Evolutionary conservation across 148 eudicot genomes (phyloP).

Genomic region (Rhododendron griersonianum): DNA sequence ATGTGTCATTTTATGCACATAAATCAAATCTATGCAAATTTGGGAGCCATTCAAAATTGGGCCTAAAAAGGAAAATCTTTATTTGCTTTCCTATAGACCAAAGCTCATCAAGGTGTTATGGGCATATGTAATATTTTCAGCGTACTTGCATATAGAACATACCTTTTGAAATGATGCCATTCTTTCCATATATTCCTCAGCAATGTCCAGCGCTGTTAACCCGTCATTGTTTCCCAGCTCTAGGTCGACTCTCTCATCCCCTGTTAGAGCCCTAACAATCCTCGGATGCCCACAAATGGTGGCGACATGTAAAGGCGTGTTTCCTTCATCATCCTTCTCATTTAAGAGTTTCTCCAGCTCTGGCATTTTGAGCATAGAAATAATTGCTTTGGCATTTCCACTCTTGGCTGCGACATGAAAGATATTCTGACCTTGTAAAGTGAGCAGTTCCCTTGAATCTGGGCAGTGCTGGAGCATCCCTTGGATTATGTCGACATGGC

Average conservation of each 20-base stretch:
- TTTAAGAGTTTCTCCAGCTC: conserved; percentile 17
- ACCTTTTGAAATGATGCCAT: conserved; percentile 21
- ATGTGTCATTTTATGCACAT: neutral
- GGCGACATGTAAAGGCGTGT: conserved; percentile 31
- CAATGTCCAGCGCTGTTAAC: conserved; percentile 29
- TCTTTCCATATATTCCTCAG: conserved; percentile 22
- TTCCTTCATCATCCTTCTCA: conserved; percentile 27
- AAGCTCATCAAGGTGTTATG: neutral
- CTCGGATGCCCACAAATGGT: conserved; percentile 16
- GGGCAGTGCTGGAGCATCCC: conserved; percentile 19
- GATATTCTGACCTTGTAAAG: conserved; percentile 16
- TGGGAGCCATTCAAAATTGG: neutral
- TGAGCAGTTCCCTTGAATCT: conserved; percentile 25
- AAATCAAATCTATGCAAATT: neutral
- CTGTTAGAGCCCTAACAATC: conserved; percentile 11
- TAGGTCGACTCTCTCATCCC: conserved; percentile 16
- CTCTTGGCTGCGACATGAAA: conserved; percentile 23
- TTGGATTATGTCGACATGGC: conserved; percentile 12
- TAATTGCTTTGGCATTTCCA: conserved; percentile 8
- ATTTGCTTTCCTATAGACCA: neutral
- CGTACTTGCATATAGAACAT: neutral
- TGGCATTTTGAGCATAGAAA: conserved; percentile 12
- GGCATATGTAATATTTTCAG: neutral
- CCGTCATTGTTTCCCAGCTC: conserved; percentile 14
- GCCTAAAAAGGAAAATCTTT: neutral